A percentile compares a stretch with the other conserved stretches of the same genome.
Conservation (phyloP, 1,284 basidiomycete genomes). For the Sanghuangporus weigelae region DNA sequence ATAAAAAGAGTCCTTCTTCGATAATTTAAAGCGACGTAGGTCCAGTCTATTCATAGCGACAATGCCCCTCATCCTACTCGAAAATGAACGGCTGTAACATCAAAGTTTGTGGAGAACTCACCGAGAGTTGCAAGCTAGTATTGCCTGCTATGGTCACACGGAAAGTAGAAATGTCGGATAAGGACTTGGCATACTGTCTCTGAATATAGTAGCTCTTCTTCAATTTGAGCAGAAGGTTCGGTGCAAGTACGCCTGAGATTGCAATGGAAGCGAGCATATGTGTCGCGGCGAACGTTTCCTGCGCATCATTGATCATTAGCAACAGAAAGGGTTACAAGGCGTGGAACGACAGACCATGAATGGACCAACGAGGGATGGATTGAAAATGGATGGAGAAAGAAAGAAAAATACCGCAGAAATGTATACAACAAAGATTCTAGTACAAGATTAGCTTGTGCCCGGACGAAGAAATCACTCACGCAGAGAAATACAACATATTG, state of each 20-base stretch:
- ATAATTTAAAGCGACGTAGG: too few relatives aligned
- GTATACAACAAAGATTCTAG: conserved; percentile 4
- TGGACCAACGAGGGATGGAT: not conserved
- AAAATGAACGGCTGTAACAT: too few relatives aligned
- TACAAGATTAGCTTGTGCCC: not conserved
- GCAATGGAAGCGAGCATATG: not conserved
- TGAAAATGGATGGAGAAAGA: not conserved
- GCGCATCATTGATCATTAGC: not conserved
- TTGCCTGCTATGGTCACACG: too few relatives aligned
- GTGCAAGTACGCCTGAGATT: conserved; percentile 1
- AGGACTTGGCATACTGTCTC: not conserved
- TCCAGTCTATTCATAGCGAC: too few relatives aligned
- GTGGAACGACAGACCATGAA: not conserved
- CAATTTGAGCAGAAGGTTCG: not conserved
- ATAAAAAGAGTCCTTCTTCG: too few relatives aligned
- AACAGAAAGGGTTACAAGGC: too few relatives aligned
- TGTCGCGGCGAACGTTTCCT: too few relatives aligned
- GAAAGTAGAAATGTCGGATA: not conserved
- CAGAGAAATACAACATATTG: conserved; percentile 1
- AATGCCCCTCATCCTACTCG: too few relatives aligned
- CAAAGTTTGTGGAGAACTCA: too few relatives aligned
- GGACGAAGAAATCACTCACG: not conserved
- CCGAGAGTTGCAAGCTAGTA: too few relatives aligned
- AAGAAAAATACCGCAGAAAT: not conserved
- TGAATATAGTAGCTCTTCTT: not conserved